Base-by-base conservation (phyloP, 2,329 filamentous ascomycete genomes). In the Colletotrichum trifolii region DNA sequence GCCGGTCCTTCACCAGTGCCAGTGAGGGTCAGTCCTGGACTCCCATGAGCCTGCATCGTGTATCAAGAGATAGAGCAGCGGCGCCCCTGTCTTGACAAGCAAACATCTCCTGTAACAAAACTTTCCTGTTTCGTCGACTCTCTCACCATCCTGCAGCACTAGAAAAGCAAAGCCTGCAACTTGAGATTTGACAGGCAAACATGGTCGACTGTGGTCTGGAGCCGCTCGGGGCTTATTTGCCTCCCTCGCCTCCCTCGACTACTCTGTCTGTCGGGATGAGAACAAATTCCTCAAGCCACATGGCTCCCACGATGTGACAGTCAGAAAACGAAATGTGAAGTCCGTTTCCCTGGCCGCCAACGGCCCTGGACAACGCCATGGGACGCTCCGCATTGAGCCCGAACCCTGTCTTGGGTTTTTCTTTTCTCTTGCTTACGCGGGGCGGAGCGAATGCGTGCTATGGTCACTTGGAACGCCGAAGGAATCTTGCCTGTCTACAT, bases 171-270 rank as follows among this genome's bases (percentile, higher is more conserved):
- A 56, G 39, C 42, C 55, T 39, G 45, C 49, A 33, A 12, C 17
- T 48, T 52, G 35, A 47, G 34, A 38, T 47, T 46, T 50, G 62
- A 55, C 49, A 64, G 36, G 57, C 56, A 55, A 64, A 55, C 45
- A 50, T 2, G 40, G 15, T 49, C 47, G 43, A n/a, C 45, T 11
- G 10, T n/a, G 49, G 38, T 50, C 56, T 64, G 50, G 61, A 48
- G 46, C 45, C 34, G 56, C 39, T 50, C 50, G 36, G 36, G 17
- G 17, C 17, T 17, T 17, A 17, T 17, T 17, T 17, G 17, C 17
- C 17, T 17, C 17, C 17, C 17, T 17, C 17, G 17, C 17, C 17
- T 17, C 25, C 25, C 25, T 4, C 25, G 25, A 25, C 4, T 4
- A 4, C 25, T 25, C 25, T 25, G 25, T 25, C 25, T 25, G 25